These are phyloP conservation scores for Mortierella sp. DNA, from an alignment of 371 early-diverging fungal species.

Conservation along the genomic window DNA sequence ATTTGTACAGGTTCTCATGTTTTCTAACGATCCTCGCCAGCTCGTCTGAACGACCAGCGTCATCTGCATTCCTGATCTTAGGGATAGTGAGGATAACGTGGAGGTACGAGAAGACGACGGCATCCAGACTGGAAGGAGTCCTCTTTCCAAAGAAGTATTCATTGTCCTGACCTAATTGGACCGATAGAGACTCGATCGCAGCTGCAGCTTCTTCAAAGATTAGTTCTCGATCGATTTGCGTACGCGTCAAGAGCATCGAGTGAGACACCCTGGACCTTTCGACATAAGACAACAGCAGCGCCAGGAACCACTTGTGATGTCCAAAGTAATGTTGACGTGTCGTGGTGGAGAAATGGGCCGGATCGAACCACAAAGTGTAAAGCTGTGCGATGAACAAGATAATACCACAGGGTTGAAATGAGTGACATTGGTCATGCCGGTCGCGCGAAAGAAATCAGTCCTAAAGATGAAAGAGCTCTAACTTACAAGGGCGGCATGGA, in stretches of 20 bases:
- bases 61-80: slow-evolving; percentile 25
- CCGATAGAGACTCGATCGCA: slow-evolving; percentile 37
- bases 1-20: slow-evolving; percentile 41
- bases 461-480: not conserved
- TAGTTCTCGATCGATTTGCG: slow-evolving; percentile 49
- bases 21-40: slow-evolving; percentile 46
- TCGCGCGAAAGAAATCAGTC: no score
- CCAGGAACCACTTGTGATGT: slow-evolving; percentile 31
- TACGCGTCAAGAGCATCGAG: slow-evolving; percentile 40
- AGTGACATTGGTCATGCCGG: no score
- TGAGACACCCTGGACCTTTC: slow-evolving; percentile 32
- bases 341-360: slow-evolving; percentile 41
- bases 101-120: slow-evolving; percentile 43
- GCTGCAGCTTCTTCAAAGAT: slow-evolving; percentile 49
- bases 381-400: slow-evolving; percentile 11
- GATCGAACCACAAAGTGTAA: slow-evolving; percentile 52
- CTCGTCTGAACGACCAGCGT: slow-evolving; percentile 40
- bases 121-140: slow-evolving; percentile 39
- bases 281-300: slow-evolving; percentile 23
- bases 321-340: slow-evolving; percentile 52
- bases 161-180: slow-evolving; percentile 20
- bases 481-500: slow-evolving; percentile 49
- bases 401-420: not conserved
- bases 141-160: slow-evolving; percentile 49
- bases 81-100: slow-evolving; percentile 50